Base-by-base conservation (phyloP, 2,329 filamentous ascomycete species). In the Hortaea sp. region DNA sequence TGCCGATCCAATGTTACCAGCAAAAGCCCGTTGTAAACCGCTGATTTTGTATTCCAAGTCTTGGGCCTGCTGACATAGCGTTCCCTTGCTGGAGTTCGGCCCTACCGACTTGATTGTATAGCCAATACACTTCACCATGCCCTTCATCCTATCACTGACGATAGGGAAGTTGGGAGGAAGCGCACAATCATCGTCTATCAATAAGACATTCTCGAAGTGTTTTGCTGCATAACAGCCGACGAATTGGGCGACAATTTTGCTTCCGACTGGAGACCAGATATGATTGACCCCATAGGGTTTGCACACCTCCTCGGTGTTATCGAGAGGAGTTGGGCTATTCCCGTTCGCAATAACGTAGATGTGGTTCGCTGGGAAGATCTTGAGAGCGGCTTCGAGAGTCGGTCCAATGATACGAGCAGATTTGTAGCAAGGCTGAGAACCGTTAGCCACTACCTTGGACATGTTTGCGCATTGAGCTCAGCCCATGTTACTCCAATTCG, bases 11-110 rank as follows among this genome's bases (percentile, higher is more conserved):
- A 71, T 49, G 38, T 62, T 66, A 7, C 70, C 71, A 4, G 67
- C 66, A 39, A 73, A 68, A 28, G 63, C 61, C 29, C 70, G 64
- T 43, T 69, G 66, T 2, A 75, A 58, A 5, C 72, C 72, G 10
- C 67, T 69, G 44, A 74, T 60, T 51, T 75, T 75, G 56, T 75
- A 75, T 50, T 75, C 72, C n/a, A 75, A 57, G 54, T 75, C 71
- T 48, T 75, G 72, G 0, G 71, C 71, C 37, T 58, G 55, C 39
- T 57, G 55, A 34, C 53, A 55, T 1, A 53, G 31, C 0, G 53
- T 57, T 4, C 56, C 56, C 35, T 39, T 43, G 11, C 29, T 13
- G 7, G 49, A 51, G 6, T 51, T 30, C 1, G 53, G 52, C 2
- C 56, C 54, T 9, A 57, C 57, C 6, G 51, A 52, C 49, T 73